Percentiles rank a stretch among this genome's conserved stretches.
These are phyloP conservation scores for Elaphomyces granulatus DNA, from an alignment of 495 filamentous ascomycete genomes.

Conservation along the genomic window DNA sequence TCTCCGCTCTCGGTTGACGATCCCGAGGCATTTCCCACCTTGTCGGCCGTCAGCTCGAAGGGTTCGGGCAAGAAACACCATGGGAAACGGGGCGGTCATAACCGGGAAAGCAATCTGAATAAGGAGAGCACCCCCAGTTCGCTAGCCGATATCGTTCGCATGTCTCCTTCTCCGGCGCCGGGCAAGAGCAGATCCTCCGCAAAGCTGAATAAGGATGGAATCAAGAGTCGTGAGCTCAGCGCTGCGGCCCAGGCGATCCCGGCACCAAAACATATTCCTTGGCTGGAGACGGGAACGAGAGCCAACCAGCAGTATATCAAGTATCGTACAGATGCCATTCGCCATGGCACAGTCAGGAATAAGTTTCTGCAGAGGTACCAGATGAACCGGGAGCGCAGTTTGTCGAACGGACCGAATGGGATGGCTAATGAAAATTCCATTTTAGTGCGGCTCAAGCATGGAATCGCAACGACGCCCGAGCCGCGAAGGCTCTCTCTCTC, in stretches of 20 bases:
- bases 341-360: conserved; percentile 87
- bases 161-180: conserved; percentile 64
- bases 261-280: conserved; percentile 82
- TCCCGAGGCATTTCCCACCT: conserved; percentile 86
- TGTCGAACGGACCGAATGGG: no score
- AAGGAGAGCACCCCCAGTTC: conserved; percentile 64
- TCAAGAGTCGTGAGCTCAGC: conserved; percentile 58
- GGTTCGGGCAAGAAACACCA: conserved; percentile 69
- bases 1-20: conserved; percentile 75
- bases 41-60: conserved; percentile 69
- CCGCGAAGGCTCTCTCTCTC: conserved; percentile 85
- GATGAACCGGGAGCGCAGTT: no score
- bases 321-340: conserved; percentile 84
- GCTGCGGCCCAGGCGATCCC: conserved; percentile 70
- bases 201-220: conserved; percentile 27
- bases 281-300: conserved; percentile 86
- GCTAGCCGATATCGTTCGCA: conserved; percentile 89
- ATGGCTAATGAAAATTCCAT: conserved; percentile 10
- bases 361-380: conserved; percentile 95
- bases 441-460: conserved; percentile 94
- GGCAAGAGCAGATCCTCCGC: conserved; percentile 34
- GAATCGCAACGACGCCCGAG: conserved; percentile 95
- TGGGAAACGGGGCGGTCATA: conserved; percentile 71
- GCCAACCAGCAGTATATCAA: conserved; percentile 92
- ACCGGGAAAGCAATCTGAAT: conserved; percentile 29